phyloP scores from a whole-genome alignment of 352 stramenopile species.

The Pythium aristosporum region DNA sequence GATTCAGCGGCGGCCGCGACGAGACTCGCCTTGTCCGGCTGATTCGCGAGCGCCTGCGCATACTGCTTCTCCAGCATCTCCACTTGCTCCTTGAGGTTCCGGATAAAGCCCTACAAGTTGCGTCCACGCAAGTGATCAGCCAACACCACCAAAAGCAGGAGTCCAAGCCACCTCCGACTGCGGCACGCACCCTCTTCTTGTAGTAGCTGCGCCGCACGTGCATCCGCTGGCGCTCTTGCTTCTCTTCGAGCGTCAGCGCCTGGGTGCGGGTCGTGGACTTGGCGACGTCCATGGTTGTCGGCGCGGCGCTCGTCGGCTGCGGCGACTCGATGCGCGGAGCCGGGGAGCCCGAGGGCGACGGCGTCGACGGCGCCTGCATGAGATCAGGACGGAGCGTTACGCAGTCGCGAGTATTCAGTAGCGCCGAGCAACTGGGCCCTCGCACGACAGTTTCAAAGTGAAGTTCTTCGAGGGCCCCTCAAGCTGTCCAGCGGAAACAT shows the following conservation, averaged over 20 bases:
- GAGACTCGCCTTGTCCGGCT: constrained; percentile 11
- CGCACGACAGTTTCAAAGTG: too few species aligned
- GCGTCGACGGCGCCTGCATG: too few species aligned
- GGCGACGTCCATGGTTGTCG: background rate
- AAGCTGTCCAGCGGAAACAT: too few species aligned
- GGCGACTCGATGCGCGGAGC: background rate
- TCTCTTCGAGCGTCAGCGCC: constrained; percentile 37
- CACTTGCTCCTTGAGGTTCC: constrained; percentile 24
- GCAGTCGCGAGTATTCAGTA: too few species aligned
- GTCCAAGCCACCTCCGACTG: background rate
- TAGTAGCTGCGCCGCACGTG: constrained; percentile 55
- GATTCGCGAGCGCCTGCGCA: constrained; percentile 8
- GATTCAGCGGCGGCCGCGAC: background rate
- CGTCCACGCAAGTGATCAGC: background rate
- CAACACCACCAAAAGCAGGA: too few species aligned
- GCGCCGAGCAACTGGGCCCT: too few species aligned
- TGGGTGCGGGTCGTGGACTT: constrained; percentile 4
- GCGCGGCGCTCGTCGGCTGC: background rate
- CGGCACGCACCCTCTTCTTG: constrained; percentile 33
- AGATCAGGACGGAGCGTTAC: too few species aligned
- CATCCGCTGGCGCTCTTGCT: constrained; percentile 52
- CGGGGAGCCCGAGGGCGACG: too few species aligned
- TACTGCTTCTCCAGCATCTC: constrained; percentile 25
- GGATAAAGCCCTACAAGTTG: constrained; percentile 23
- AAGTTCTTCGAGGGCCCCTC: too few species aligned